These are phyloP conservation scores for Viola pubescens DNA, from an alignment of 441 rosid genomes.

Conservation along the genomic window DNA sequence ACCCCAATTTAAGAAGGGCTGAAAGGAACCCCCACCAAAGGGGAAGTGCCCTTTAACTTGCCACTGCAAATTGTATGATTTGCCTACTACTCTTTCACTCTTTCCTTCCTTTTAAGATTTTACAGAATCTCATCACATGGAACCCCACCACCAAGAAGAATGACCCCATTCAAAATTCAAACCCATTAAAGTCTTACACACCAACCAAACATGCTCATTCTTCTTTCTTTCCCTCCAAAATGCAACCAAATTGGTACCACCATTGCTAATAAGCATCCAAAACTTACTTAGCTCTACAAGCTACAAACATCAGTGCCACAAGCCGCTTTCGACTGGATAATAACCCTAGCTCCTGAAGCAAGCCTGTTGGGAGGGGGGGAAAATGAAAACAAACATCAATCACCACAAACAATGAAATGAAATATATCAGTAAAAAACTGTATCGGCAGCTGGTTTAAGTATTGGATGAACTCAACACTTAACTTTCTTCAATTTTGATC, in stretches of 20 bases:
- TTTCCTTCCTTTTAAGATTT: too few relatives aligned
- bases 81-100: too few relatives aligned
- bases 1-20: too few relatives aligned
- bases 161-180: too few relatives aligned
- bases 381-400: constrained; percentile 10
- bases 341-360: constrained; percentile 97
- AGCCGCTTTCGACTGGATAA: constrained; percentile 68
- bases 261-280: constrained; percentile 6
- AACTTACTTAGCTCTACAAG: constrained; percentile 21
- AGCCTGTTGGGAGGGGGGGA: constrained; percentile 51
- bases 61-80: too few relatives aligned
- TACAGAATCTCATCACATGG: too few relatives aligned
- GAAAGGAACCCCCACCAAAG: too few relatives aligned
- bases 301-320: constrained; percentile 27
- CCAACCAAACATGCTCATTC: too few relatives aligned
- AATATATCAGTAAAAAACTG: not conserved
- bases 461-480: constrained; percentile 33
- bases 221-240: constrained; percentile 9
- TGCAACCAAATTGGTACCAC: constrained; percentile 14
- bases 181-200: too few relatives aligned
- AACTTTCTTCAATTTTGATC: constrained; percentile 91
- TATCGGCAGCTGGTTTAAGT: not conserved
- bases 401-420: constrained; percentile 4
- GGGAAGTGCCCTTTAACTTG: too few relatives aligned
- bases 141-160: too few relatives aligned